These are phyloP conservation scores for Peronospora farinosa DNA, from an alignment of 352 stramenopile genomes.

Conservation along the genomic window DNA sequence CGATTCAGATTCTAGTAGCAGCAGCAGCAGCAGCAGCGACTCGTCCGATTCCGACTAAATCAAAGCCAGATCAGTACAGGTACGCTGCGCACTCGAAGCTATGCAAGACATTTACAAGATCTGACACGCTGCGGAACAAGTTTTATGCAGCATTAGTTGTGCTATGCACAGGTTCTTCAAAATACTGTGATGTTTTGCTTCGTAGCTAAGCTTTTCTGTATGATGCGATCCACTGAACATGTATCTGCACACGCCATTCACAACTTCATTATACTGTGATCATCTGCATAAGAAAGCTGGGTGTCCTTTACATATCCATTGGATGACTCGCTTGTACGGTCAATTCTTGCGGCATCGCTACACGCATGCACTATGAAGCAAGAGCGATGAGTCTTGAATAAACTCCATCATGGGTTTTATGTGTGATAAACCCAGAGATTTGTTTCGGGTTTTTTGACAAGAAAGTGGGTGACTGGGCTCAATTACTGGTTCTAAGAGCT, in stretches of 20 bases:
- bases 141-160: slow-evolving; percentile 22
- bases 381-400: too few species aligned
- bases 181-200: background rate
- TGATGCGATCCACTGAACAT: too few species aligned
- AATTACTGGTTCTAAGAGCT: background rate
- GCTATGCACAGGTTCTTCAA: slow-evolving; percentile 18
- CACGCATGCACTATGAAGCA: background rate
- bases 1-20: slow-evolving; percentile 21
- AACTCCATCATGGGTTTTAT: too few species aligned
- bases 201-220: too few species aligned
- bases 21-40: slow-evolving; percentile 30
- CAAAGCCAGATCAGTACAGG: slow-evolving; percentile 6
- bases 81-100: slow-evolving; percentile 9
- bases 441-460: background rate
- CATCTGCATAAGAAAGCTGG: background rate
- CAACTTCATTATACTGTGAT: background rate
- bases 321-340: background rate
- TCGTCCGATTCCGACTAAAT: slow-evolving; percentile 41
- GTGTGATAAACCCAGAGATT: background rate
- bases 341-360: background rate
- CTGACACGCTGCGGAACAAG: slow-evolving; percentile 19
- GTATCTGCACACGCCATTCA: too few species aligned
- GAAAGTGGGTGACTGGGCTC: background rate
- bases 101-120: slow-evolving; percentile 4
- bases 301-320: background rate